Evolutionary conservation across 345 rosid species (phyloP), one percentile per base, ranked within the genome.

Genomic region (Litchi chinensis): DNA sequence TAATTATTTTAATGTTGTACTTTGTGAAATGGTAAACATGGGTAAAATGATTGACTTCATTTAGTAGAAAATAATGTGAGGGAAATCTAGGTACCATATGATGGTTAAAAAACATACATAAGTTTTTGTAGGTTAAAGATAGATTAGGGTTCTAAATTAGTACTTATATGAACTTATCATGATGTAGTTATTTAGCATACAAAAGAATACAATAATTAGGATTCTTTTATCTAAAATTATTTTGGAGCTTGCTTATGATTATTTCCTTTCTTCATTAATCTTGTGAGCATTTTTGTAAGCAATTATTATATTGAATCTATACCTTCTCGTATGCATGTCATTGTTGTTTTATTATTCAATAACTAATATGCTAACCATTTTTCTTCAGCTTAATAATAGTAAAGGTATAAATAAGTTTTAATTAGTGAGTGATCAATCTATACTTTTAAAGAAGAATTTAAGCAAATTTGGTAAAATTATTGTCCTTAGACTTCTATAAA

Each of bases 1-100:
- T 67, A 73, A 74, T 74, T 24, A 66, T 43, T 63, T 67, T 76
- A 67, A 12, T 76, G 73, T 40, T 21, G 79, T 68, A 76, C 79
- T 76, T 67, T 10, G 40, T 54, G 22, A 54, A 66, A 60, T 62
- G 77, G 32, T 44, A 10, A 73, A 59, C 76, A 6, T 56, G 19
- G 54, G 28, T 73, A 60, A 71, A 66, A 76, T 76, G 22, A 76
- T 76, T 76, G 22, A 67, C 22, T 21, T n/a, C 54, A 52, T 54
- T 21, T 54, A 37, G 73, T 54, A 39, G 56, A 66, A 67, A 46
- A 75, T 18, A 28, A 74, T 60, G 56, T 50, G 41, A 43, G n/a
- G 70, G 70, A 65, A 44, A 19, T 41, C 22, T 4, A 74, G 76
- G 18, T 52, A 37, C 52, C 22, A 70, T 74, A 43, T 65, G 79